These are phyloP conservation scores for Heimioporus punctisporus DNA, from an alignment of 1,284 basidiomycete species.

Conservation along the genomic window DNA sequence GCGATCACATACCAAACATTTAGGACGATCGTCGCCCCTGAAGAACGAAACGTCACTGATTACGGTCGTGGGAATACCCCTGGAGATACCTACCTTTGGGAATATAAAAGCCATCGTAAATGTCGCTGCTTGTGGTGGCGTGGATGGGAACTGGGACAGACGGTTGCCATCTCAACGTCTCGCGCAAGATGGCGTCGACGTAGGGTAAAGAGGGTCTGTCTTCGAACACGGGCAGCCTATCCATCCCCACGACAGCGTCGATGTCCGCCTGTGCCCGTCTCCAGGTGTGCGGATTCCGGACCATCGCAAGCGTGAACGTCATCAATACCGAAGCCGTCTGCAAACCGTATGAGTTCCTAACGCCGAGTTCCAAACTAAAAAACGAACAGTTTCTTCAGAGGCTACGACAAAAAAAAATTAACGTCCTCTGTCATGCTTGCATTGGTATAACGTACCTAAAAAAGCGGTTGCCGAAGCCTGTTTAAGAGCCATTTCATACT, in stretches of 20 bases:
- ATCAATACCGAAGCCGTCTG: slow-evolving; percentile 10
- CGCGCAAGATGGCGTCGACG: slow-evolving; percentile 38
- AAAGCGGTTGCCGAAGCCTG: background rate
- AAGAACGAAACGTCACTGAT: too few species aligned
- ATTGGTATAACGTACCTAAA: background rate
- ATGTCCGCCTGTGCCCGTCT: slow-evolving; percentile 38
- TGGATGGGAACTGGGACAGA: slow-evolving; percentile 15
- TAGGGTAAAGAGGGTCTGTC: slow-evolving; percentile 41
- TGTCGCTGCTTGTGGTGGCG: too few species aligned
- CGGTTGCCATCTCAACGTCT: slow-evolving; percentile 33
- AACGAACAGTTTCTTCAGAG: slow-evolving; percentile 15
- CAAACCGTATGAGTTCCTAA: background rate
- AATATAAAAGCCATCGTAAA: too few species aligned
- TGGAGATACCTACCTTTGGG: too few species aligned
- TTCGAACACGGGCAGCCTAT: slow-evolving; percentile 40
- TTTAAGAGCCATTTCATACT: slow-evolving; percentile 22
- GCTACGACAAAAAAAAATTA: background rate
- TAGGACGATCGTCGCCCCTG: too few species aligned
- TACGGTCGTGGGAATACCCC: too few species aligned
- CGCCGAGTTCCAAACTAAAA: too few species aligned
- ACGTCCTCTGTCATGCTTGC: too few species aligned
- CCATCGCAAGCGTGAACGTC: slow-evolving; percentile 36
- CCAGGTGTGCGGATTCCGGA: slow-evolving; percentile 7
- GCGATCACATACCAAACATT: too few species aligned
- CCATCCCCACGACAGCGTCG: slow-evolving; percentile 37